Base-by-base conservation (phyloP, 202 grass and related monocot genomes). In the Setaria italica region DNA sequence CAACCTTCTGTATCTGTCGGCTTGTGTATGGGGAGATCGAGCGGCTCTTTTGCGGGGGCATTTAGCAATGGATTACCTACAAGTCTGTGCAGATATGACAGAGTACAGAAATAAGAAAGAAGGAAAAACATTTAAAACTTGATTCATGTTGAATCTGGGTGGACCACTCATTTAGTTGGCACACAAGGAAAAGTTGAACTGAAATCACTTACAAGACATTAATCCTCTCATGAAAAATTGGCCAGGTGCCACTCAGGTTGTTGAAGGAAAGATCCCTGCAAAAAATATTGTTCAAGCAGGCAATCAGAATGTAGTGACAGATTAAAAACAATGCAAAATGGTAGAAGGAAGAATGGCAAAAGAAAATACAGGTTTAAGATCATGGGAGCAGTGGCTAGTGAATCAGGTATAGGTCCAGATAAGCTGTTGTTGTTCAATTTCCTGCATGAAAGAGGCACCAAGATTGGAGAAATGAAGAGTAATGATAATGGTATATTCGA, bases 241-340 rank as follows among this genome's bases (percentile, higher is more conserved):
- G 87, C 30, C 88, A 68, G 6, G 56, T 88, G 43, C 92, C 89
- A 17, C 92, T 97, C 50, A 95, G 87, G 51, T 97, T 93, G 87
- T 97, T 97, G 39, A 83, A 93, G 11, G 95, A 95, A 55, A 95
- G 82, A 91, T 97, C 95, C 70, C 92, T 97, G 67, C 17, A 48
- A 84, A 67, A 76, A 37, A 70, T 16, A 20, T 14, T 70, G 15
- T 15, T 76, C 5, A 66, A 75, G 56, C 32, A 64, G 63, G 77
- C 80, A 49, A 65, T 83, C 41, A 75, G 32, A 72, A 8, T 50
- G 5, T 17, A 73, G n/a, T 51, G 85, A 80, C 11, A 17, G 11
- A 70, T 34, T 62, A 55, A 59, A 81, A 90, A 54, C 48, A 63
- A 70, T 74, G 48, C 43, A 87, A 45, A 60, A 39, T 62, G 49